Evolutionary conservation across 805 yeast species (phyloP).

Genomic region (Metschnikowia proteae): DNA sequence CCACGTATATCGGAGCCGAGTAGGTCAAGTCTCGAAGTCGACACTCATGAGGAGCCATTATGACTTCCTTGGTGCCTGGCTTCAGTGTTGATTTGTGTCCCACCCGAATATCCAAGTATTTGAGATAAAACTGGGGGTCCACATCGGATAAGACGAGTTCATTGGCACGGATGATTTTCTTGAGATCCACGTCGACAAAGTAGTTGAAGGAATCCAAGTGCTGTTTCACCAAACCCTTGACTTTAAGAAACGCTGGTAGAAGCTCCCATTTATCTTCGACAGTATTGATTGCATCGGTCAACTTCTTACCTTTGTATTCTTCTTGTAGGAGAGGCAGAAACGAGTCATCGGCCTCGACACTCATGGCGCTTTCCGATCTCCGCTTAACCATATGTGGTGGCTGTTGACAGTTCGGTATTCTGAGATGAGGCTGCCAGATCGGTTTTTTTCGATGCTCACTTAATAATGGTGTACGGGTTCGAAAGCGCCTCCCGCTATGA

Average conservation of each 20-base stretch:
- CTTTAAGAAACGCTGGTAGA: slow-evolving; percentile 91
- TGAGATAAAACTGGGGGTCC: slow-evolving; percentile 93
- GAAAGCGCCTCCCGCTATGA: background rate
- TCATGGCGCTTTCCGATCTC: slow-evolving; percentile 10
- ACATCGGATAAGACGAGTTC: slow-evolving; percentile 87
- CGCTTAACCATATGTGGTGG: slow-evolving; percentile 14
- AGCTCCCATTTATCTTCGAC: slow-evolving; percentile 97
- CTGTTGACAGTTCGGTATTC: background rate
- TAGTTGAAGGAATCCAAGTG: slow-evolving; percentile 97
- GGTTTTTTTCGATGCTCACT: slow-evolving; percentile 6
- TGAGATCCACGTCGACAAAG: slow-evolving; percentile 89
- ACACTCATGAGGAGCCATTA: slow-evolving; percentile 90
- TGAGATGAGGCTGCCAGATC: slow-evolving; percentile 3
- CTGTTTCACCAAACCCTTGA: slow-evolving; percentile 94
- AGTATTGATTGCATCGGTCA: slow-evolving; percentile 84
- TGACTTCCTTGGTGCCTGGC: slow-evolving; percentile 51
- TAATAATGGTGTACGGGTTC: slow-evolving; percentile 17
- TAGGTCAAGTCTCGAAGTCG: slow-evolving; percentile 90
- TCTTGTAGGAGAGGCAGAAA: slow-evolving; percentile 78
- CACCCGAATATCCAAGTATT: slow-evolving; percentile 88
- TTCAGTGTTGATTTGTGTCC: slow-evolving; percentile 69
- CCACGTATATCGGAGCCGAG: slow-evolving; percentile 93
- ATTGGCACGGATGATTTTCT: slow-evolving; percentile 89
- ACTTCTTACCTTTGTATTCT: slow-evolving; percentile 75
- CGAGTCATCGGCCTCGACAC: slow-evolving; percentile 44